Conservation (phyloP, 768 basidiomycete genomes). For the Suillus spraguei region DNA sequence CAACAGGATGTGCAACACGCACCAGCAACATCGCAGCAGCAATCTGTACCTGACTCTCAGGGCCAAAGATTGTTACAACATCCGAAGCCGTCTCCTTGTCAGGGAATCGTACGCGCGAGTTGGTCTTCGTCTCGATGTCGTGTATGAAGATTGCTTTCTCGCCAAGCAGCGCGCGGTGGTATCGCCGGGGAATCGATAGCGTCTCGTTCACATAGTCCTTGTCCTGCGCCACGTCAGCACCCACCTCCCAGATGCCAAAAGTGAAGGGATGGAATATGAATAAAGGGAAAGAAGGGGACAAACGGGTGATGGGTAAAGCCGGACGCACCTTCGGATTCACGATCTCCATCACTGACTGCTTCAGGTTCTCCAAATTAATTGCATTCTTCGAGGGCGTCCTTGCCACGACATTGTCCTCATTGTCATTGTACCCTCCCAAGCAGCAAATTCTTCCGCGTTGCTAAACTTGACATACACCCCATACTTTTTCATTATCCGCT, state of each 20-base stretch:
- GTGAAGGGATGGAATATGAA: background rate
- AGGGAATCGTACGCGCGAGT: slow-evolving; percentile 89
- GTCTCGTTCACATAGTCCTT: slow-evolving; percentile 96
- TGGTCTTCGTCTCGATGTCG: slow-evolving; percentile 96
- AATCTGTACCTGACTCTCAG: slow-evolving; percentile 95
- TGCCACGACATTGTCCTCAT: slow-evolving; percentile 99
- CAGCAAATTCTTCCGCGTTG: slow-evolving; percentile 96
- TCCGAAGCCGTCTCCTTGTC: slow-evolving; percentile 95
- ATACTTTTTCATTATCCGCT: slow-evolving; percentile 99
- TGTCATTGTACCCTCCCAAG: slow-evolving; percentile 94
- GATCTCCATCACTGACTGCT: slow-evolving; percentile 96
- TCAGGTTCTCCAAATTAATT: slow-evolving; percentile 91
- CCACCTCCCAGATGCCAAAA: background rate
- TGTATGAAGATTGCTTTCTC: slow-evolving; percentile 97
- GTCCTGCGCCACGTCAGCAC: slow-evolving; percentile 57
- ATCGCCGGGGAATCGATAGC: slow-evolving; percentile 89
- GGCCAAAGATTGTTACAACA: slow-evolving; percentile 94
- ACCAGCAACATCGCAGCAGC: slow-evolving; percentile 95
- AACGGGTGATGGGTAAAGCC: background rate
- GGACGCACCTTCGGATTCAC: slow-evolving; percentile 87
- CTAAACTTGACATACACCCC: slow-evolving; percentile 99
- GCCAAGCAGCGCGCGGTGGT: slow-evolving; percentile 92
- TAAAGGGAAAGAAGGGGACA: slow-evolving; percentile 5
- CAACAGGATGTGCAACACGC: slow-evolving; percentile 27
- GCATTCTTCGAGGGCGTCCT: slow-evolving; percentile 98